Base-by-base conservation (phyloP, 1,284 basidiomycete genomes). In the Austroboletus novae-zelandiae region DNA sequence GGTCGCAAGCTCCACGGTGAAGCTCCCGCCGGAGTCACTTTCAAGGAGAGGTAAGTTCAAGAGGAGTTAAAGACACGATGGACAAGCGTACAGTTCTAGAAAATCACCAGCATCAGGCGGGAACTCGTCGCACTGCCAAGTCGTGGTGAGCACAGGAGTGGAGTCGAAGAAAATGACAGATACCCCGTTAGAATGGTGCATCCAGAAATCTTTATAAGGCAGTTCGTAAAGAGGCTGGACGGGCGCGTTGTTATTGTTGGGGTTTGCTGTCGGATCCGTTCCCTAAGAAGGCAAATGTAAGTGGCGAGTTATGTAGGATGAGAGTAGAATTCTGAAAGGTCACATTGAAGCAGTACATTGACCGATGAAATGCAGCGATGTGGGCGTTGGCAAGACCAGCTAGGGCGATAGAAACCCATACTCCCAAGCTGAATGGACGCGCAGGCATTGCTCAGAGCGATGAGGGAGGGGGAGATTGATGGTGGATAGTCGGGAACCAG, bases 301-400 rank as follows among this genome's bases (percentile, higher is more conserved):
- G 56, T 15, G 15, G 9, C 17, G 17, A n/a, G 32, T 39, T 5
- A 30, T 9, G n/a, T n/a, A n/a, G n/a, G 20, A 23, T 4, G 4
- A 23, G 31, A 8, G 43, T 15, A 17, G 18, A 31, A 8, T 15
- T 9, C 15, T 25, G 23, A 17, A 20, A 27, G 25, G 17, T 52
- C n/a, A 61, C 58, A 18, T 62, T 36, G 6, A 43, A 0, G 20
- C 45, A 27, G 14, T 25, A 59, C 58, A 58, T 52, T 17, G 17
- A 32, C 0, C 0, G 0, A 40, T 25, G 1, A 5, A 5, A 60
- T 6, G 35, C 0, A 18, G 0, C 3, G 1, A 30, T 9, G 32
- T 62, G 58, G 3, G 48, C 61, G 34, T 32, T 25, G 9, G 40
- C 49, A 13, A 59, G 43, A 40, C 47, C 23, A 40, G 45, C 61